These are phyloP conservation scores for Globisporangium emineosum DNA, from an alignment of 352 stramenopile genomes.

Conservation along the genomic window DNA sequence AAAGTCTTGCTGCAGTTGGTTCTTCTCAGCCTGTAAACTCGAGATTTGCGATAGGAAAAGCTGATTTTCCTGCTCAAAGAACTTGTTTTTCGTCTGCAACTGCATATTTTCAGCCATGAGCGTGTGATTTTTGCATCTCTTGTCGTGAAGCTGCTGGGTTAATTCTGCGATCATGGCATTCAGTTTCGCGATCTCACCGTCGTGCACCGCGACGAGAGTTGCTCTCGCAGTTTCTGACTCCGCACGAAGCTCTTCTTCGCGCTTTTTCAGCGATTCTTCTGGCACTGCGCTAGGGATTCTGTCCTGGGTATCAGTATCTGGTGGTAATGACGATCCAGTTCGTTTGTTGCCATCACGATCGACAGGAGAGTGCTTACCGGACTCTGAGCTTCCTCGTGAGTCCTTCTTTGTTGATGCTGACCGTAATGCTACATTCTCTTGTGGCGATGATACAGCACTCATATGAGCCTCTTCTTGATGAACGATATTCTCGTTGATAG, in stretches of 20 bases:
- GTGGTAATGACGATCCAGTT: background rate
- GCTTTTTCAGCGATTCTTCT: conserved; percentile 6
- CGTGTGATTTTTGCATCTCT: background rate
- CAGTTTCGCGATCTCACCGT: conserved; percentile 13
- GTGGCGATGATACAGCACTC: background rate
- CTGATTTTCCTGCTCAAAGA: conserved; percentile 19
- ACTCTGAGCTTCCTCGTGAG: background rate
- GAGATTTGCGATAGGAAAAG: conserved; percentile 21
- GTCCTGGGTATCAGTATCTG: background rate
- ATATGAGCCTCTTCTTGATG: background rate
- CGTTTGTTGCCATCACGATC: background rate
- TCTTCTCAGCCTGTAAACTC: conserved; percentile 14
- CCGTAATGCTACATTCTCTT: background rate
- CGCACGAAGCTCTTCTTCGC: conserved; percentile 11
- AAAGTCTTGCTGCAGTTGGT: conserved; percentile 15
- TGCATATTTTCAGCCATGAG: background rate
- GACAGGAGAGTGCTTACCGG: background rate
- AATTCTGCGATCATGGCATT: conserved; percentile 4
- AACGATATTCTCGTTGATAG: background rate
- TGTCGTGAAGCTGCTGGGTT: conserved; percentile 12
- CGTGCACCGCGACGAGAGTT: background rate
- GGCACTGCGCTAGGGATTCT: background rate
- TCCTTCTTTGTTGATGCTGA: background rate
- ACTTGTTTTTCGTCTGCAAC: background rate
- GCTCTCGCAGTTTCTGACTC: conserved; percentile 8